phyloP scores from a whole-genome alignment of 352 stramenopile species.

The Ophiocytium majus region DNA sequence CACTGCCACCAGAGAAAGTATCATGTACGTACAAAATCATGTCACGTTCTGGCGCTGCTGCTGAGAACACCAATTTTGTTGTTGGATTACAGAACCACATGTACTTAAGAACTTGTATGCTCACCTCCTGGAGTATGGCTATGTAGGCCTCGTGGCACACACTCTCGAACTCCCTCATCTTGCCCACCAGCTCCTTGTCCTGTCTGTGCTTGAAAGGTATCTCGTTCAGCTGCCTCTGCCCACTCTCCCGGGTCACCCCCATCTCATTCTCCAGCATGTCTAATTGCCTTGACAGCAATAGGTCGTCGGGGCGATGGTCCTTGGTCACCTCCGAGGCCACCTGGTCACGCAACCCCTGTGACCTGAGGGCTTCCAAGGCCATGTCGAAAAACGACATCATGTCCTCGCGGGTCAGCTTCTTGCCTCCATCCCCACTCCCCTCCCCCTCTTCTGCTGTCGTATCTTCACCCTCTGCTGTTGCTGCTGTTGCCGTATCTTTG shows the following conservation, averaged over 20 bases:
- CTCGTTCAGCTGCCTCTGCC: not conserved
- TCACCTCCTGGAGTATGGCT: not conserved
- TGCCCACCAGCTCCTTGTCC: not conserved
- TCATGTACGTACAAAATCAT: too few relatives aligned
- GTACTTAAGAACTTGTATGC: not conserved
- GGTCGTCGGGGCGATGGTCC: not conserved
- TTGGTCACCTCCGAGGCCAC: not conserved
- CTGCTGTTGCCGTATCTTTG: too few relatives aligned
- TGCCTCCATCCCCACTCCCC: not conserved
- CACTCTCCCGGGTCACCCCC: not conserved
- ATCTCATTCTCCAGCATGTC: not conserved
- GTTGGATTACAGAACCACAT: too few relatives aligned
- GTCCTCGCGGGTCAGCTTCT: not conserved
- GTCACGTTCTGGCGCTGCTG: too few relatives aligned
- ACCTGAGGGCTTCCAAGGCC: not conserved
- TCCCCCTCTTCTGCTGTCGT: not conserved
- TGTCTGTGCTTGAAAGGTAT: not conserved
- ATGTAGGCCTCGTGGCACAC: not conserved
- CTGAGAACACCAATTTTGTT: too few relatives aligned
- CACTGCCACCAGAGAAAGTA: too few relatives aligned
- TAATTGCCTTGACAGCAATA: not conserved
- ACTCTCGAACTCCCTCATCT: slow-evolving; percentile 23
- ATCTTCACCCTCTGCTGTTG: not conserved
- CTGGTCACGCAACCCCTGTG: not conserved
- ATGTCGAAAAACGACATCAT: slow-evolving; percentile 14